These are phyloP conservation scores for Tricholoma furcatifolium DNA, from an alignment of 768 basidiomycete genomes.

Conservation along the genomic window DNA sequence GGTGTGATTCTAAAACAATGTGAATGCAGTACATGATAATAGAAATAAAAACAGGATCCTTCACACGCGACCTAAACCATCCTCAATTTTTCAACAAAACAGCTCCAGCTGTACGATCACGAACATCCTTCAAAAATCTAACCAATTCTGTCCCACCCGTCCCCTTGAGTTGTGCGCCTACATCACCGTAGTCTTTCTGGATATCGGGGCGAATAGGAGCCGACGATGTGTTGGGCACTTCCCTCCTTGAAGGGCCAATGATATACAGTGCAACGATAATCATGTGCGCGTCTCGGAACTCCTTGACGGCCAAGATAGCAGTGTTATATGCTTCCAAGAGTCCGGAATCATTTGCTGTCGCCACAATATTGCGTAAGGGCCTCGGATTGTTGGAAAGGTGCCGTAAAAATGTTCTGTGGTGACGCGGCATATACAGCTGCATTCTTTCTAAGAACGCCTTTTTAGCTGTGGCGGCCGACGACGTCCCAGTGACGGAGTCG, in stretches of 20 bases:
- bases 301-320: constrained; percentile 66
- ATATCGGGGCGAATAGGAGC: constrained; percentile 14
- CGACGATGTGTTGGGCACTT: constrained; percentile 21
- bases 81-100: constrained; percentile 14
- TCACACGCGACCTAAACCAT: not conserved
- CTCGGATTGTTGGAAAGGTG: constrained; percentile 65
- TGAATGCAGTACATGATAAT: not conserved
- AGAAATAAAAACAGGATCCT: not conserved
- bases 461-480: constrained; percentile 24
- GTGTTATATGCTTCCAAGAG: constrained; percentile 62
- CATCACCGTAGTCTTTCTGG: constrained; percentile 17
- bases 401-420: constrained; percentile 73
- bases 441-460: constrained; percentile 67
- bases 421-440: constrained; percentile 83
- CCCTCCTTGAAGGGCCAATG: constrained; percentile 61
- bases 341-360: constrained; percentile 26
- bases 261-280: constrained; percentile 77
- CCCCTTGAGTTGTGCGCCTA: constrained; percentile 46
- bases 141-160: constrained; percentile 83
- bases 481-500: constrained; percentile 20
- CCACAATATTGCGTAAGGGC: constrained; percentile 60
- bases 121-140: constrained; percentile 72
- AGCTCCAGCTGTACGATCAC: constrained; percentile 63
- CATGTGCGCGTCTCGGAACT: constrained; percentile 80
- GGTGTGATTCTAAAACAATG: not conserved